These are phyloP conservation scores for Kluyveromyces sp. DNA, from an alignment of 1,139 yeast species.

Conservation along the genomic window DNA sequence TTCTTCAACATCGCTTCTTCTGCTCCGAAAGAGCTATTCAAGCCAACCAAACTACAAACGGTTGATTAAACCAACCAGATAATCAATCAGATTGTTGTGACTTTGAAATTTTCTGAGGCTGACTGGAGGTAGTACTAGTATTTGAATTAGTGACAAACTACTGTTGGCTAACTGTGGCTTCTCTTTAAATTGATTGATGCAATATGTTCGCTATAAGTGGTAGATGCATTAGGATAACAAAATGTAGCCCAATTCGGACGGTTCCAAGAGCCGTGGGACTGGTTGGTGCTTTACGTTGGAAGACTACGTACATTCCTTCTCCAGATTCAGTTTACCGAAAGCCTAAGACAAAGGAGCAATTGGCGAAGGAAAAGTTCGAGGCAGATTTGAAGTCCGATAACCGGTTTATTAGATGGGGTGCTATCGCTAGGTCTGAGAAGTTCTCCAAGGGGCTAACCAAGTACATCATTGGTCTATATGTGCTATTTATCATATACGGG, in stretches of 20 bases:
- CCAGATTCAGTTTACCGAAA: constrained; percentile 6
- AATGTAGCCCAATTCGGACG: neutral
- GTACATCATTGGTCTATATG: constrained; percentile 53
- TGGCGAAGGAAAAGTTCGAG: constrained; percentile 29
- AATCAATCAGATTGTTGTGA: too few species aligned
- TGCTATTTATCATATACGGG: constrained; percentile 49
- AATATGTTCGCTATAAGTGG: neutral
- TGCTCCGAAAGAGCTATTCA: too few species aligned
- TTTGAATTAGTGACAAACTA: neutral
- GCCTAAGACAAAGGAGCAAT: constrained; percentile 26
- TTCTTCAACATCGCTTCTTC: too few species aligned
- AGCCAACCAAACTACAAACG: too few species aligned
- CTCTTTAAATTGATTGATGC: too few species aligned
- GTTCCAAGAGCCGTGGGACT: neutral
- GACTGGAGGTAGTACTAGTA: too few species aligned
- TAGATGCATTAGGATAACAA: neutral
- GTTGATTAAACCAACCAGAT: too few species aligned
- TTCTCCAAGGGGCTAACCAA: constrained; percentile 43
- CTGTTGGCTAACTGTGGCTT: neutral
- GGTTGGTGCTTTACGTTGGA: neutral
- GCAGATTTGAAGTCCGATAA: constrained; percentile 28
- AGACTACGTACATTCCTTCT: constrained; percentile 2
- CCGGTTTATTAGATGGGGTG: constrained; percentile 39
- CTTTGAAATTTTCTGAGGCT: too few species aligned
- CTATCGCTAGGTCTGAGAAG: constrained; percentile 36